A percentile compares a stretch with the other conserved stretches of the same genome.
phyloP scores from a whole-genome alignment of 1,284 basidiomycete genomes.

The Schizopora paradoxa region DNA sequence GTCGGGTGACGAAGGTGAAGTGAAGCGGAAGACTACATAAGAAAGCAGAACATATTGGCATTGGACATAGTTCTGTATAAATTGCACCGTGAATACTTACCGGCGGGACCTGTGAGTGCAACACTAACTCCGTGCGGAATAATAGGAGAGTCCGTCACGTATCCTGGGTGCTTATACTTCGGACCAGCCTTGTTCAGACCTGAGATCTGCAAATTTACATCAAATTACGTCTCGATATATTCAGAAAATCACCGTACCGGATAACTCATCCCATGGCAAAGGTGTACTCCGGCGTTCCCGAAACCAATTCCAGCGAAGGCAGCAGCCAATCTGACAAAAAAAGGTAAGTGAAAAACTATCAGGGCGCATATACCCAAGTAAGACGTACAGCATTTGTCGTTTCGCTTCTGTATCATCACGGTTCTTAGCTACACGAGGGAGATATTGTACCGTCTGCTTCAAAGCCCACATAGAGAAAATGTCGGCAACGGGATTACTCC shows the following conservation, averaged over 20 bases:
- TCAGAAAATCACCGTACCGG: constrained; percentile 43
- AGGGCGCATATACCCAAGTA: constrained; percentile 19
- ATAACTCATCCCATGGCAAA: constrained; percentile 86
- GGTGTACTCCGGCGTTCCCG: constrained; percentile 90
- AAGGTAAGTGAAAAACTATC: neutral
- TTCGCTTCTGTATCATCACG: constrained; percentile 79
- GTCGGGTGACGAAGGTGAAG: constrained; percentile 84
- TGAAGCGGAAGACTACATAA: constrained; percentile 80
- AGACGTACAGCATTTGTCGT: constrained; percentile 81
- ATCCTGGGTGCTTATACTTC: constrained; percentile 84
- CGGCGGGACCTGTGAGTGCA: constrained; percentile 84
- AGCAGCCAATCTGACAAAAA: constrained; percentile 59
- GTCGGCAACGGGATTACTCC: constrained; percentile 93
- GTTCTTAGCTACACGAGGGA: constrained; percentile 84
- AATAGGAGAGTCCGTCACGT: constrained; percentile 77
- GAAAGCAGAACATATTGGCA: constrained; percentile 4
- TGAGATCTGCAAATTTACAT: constrained; percentile 60
- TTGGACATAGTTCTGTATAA: constrained; percentile 2
- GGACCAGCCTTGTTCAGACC: constrained; percentile 93
- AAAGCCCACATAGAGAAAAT: constrained; percentile 96
- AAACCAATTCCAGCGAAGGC: constrained; percentile 95
- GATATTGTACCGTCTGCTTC: constrained; percentile 83
- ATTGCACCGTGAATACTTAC: constrained; percentile 28
- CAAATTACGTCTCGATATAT: constrained; percentile 2
- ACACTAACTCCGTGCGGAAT: constrained; percentile 91